Conservation (phyloP, 306 rosid genomes). For the Echinosophora koreensis region DNA sequence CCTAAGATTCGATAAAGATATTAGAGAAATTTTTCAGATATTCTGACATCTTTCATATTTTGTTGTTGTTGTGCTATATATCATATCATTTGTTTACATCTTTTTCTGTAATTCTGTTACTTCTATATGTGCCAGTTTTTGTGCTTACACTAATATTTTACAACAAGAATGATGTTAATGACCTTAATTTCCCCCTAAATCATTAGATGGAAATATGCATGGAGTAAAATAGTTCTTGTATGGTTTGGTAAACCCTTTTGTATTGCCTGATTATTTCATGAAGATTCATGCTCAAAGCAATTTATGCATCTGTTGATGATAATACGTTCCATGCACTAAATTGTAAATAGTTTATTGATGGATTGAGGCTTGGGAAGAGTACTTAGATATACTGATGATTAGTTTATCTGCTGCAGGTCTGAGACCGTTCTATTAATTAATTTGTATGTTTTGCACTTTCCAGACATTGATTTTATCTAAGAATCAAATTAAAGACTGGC, state of each 20-base stretch:
- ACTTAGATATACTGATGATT: conserved; percentile 31
- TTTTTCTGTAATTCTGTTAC: conserved; percentile 29
- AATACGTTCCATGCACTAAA: conserved; percentile 22
- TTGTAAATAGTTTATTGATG: conserved; percentile 27
- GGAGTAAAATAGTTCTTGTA: conserved; percentile 22
- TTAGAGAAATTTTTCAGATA: too few relatives aligned
- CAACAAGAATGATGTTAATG: conserved; percentile 5
- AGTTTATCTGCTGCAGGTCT: conserved; percentile 40
- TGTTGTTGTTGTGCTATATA: not conserved
- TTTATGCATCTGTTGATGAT: conserved; percentile 30
- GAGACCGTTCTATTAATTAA: conserved; percentile 41
- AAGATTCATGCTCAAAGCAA: conserved; percentile 16
- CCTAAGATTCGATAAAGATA: too few relatives aligned
- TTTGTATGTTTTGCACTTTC: conserved; percentile 48
- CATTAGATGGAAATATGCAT: not conserved
- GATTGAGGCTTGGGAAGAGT: conserved; percentile 37
- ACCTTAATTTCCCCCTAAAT: not conserved
- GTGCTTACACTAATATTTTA: conserved; percentile 13
- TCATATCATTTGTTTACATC: not conserved
- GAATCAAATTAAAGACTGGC: conserved; percentile 92
- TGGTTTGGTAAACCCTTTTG: conserved; percentile 28
- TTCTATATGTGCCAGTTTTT: conserved; percentile 10
- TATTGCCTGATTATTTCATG: conserved; percentile 23
- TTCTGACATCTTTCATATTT: not conserved
- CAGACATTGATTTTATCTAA: conserved; percentile 84